Conservation (phyloP, 441 rosid genomes). For the Biscutella laevigata region DNA sequence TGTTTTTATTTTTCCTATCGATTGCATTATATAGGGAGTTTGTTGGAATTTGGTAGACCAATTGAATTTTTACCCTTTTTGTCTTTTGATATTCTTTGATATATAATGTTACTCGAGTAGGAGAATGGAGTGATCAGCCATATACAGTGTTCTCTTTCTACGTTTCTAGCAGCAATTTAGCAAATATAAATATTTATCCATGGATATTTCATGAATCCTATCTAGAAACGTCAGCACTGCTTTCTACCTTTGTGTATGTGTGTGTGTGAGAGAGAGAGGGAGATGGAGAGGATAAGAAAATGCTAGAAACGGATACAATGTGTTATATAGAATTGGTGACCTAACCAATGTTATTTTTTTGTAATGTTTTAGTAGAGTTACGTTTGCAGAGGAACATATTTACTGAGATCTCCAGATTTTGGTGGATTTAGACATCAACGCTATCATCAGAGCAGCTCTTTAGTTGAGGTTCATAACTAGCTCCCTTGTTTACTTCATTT, state of each 20-base stretch:
- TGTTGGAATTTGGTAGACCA: conserved; percentile 2
- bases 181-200: not conserved
- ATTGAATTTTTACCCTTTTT: not conserved
- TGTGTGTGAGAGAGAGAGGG: not conserved
- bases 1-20: conserved; percentile 1
- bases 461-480: conserved; percentile 49
- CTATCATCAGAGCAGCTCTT: conserved; percentile 72
- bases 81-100: not conserved
- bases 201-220: conserved; percentile 5
- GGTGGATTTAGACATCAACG: conserved; percentile 40
- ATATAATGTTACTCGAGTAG: not conserved
- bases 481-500: not conserved
- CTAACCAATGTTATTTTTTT: conserved; percentile 29
- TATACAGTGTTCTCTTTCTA: not conserved
- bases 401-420: conserved; percentile 38
- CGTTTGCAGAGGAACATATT: conserved; percentile 45
- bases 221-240: not conserved
- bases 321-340: conserved; percentile 7
- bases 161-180: not conserved
- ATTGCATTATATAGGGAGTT: not conserved
- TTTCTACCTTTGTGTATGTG: not conserved
- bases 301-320: not conserved
- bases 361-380: conserved; percentile 67
- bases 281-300: not conserved
- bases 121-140: not conserved